Evolutionary conservation across 2,329 filamentous ascomycete genomes (phyloP).

Genomic region (Arachnomyces sp.): DNA sequence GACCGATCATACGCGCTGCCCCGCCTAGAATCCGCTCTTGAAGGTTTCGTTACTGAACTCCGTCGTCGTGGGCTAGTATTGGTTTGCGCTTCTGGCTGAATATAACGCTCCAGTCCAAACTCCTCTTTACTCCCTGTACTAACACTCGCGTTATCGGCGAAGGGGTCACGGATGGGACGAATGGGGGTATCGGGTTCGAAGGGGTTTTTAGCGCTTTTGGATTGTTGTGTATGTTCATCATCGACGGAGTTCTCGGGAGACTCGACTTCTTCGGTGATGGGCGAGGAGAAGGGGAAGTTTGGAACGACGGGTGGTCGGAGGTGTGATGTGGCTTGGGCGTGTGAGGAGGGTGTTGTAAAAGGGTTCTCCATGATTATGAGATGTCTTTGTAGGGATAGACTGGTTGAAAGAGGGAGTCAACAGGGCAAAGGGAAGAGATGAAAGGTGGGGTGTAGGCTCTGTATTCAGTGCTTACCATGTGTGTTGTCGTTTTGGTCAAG

Average conservation of each 20-base stretch:
- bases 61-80: neutral
- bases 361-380: neutral
- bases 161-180: neutral
- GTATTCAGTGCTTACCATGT: too few species aligned
- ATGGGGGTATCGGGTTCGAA: slow-evolving; percentile 1
- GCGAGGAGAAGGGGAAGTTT: slow-evolving; percentile 36
- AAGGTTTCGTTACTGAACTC: slow-evolving; percentile 3
- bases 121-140: neutral
- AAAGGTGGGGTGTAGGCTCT: too few species aligned
- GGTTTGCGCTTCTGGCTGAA: neutral
- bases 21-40: neutral
- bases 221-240: slow-evolving; percentile 9
- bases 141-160: neutral
- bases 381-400: too few species aligned
- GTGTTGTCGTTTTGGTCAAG: too few species aligned
- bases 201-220: neutral
- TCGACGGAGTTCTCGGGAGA: slow-evolving; percentile 20
- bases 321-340: neutral
- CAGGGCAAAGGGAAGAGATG: too few species aligned
- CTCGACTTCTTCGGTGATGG: slow-evolving; percentile 35
- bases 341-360: slow-evolving; percentile 1
- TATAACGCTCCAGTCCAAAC: slow-evolving; percentile 1
- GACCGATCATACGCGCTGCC: slow-evolving; percentile 8
- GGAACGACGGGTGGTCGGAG: slow-evolving; percentile 25
- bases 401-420: too few species aligned